phyloP scores from a whole-genome alignment of 2,329 filamentous ascomycete species.

The Penicillium capsulatum region DNA sequence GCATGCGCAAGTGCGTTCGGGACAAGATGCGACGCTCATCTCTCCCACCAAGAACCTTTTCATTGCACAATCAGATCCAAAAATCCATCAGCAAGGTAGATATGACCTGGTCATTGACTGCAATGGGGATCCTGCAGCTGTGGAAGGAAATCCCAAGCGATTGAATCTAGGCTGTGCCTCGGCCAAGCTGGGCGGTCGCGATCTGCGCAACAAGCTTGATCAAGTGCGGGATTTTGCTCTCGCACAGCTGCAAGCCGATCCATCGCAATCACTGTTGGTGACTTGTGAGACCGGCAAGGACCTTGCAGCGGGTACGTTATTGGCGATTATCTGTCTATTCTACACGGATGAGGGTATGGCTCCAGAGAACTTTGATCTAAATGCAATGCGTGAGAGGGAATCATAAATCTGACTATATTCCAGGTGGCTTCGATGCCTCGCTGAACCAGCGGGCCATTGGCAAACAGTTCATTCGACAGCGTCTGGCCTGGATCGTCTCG shows the following conservation, averaged over 20 bases:
- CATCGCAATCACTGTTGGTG: conserved; percentile 49
- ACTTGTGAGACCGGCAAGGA: conserved; percentile 76
- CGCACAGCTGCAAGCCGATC: conserved; percentile 28
- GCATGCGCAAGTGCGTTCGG: conserved; percentile 18
- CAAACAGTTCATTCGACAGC: conserved; percentile 72
- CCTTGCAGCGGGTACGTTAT: conserved; percentile 69
- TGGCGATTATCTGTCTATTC: conserved; percentile 71
- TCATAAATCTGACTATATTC: conserved; percentile 12
- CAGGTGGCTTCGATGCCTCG: conserved; percentile 32
- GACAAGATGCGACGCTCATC: conserved; percentile 29
- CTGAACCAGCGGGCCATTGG: conserved; percentile 47
- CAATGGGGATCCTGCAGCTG: conserved; percentile 29
- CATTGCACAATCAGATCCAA: conserved; percentile 21
- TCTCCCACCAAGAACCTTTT: conserved; percentile 39
- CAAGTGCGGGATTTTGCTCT: conserved; percentile 57
- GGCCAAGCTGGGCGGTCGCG: conserved; percentile 76
- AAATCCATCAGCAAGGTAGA: conserved; percentile 39
- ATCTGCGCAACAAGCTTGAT: conserved; percentile 67
- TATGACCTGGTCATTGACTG: conserved; percentile 45
- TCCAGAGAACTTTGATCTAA: conserved; percentile 7
- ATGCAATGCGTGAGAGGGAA: conserved; percentile 18
- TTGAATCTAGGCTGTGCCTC: conserved; percentile 62
- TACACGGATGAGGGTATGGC: conserved; percentile 60
- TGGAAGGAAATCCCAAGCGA: conserved; percentile 37
- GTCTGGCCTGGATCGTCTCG: conserved; percentile 77